Percentiles rank a stretch among this genome's conserved stretches.
Conservation (phyloP, 2,329 filamentous ascomycete genomes). For the Blumeria graminis region DNA sequence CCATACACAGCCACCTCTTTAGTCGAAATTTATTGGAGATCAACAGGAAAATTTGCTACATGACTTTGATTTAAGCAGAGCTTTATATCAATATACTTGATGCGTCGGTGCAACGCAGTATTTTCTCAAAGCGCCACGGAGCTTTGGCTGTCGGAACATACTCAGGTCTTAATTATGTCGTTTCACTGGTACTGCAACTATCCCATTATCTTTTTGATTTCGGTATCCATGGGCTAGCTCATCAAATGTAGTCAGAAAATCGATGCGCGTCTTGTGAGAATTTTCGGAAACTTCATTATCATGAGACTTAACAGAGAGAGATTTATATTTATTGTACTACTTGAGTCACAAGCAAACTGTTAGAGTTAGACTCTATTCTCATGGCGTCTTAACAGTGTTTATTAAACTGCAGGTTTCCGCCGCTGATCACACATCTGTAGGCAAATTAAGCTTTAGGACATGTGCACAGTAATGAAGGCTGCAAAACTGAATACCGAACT, state of each 20-base stretch:
- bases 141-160: neutral
- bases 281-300: constrained; percentile 1
- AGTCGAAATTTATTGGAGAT: neutral
- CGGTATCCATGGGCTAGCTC: neutral
- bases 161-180: neutral
- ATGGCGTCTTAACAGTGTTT: no score
- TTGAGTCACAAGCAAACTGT: no score
- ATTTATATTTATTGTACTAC: no score
- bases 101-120: neutral
- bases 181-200: neutral
- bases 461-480: no score
- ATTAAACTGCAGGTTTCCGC: no score
- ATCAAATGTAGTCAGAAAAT: neutral
- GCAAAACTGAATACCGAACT: no score
- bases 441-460: no score
- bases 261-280: neutral
- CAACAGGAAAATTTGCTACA: neutral
- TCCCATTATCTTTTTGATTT: neutral
- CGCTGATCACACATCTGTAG: no score
- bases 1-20: neutral
- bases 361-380: no score
- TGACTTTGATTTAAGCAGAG: neutral
- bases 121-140: neutral
- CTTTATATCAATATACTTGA: neutral
- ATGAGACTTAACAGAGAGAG: neutral